Conservation (phyloP, 495 filamentous ascomycete species). For the Platismatia glauca region DNA sequence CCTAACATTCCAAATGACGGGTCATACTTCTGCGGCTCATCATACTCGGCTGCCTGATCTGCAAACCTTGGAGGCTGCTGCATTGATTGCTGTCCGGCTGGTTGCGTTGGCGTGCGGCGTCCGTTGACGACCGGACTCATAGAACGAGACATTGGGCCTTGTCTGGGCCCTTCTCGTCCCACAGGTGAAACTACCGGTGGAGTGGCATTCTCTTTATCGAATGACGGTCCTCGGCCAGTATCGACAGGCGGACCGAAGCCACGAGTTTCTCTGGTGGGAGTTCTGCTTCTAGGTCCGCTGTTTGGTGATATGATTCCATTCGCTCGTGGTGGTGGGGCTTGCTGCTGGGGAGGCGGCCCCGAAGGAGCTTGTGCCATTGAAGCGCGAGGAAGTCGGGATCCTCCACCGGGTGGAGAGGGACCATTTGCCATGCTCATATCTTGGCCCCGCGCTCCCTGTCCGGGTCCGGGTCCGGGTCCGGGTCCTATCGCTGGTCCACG, state of each 20-base stretch:
- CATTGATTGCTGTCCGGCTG: slow-evolving; percentile 28
- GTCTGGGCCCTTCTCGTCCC: slow-evolving; percentile 31
- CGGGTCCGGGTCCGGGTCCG: slow-evolving; percentile 27
- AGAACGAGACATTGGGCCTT: slow-evolving; percentile 26
- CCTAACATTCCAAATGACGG: slow-evolving; percentile 18
- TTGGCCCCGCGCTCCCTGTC: slow-evolving; percentile 20
- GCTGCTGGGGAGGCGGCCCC: slow-evolving; percentile 79
- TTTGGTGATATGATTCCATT: slow-evolving; percentile 39
- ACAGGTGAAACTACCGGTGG: slow-evolving; percentile 33
- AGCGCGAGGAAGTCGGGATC: slow-evolving; percentile 60
- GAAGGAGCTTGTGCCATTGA: slow-evolving; percentile 62
- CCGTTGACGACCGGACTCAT: slow-evolving; percentile 43
- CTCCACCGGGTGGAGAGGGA: slow-evolving; percentile 29
- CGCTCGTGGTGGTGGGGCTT: slow-evolving; percentile 66
- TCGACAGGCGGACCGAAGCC: slow-evolving; percentile 44
- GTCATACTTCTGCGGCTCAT: slow-evolving; percentile 20
- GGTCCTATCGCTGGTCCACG: slow-evolving; percentile 25
- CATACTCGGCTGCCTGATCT: slow-evolving; percentile 13
- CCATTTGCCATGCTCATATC: slow-evolving; percentile 24
- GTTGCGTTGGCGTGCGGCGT: slow-evolving; percentile 54
- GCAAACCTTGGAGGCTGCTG: slow-evolving; percentile 18
- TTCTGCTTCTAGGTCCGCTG: slow-evolving; percentile 46
- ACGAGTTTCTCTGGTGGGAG: slow-evolving; percentile 47
- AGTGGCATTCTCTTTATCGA: slow-evolving; percentile 45
- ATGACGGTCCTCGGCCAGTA: slow-evolving; percentile 36